A percentile compares a stretch with the other conserved stretches of the same genome.
phyloP scores from a whole-genome alignment of 306 rosid species.

The Erythrophleum fordii region DNA sequence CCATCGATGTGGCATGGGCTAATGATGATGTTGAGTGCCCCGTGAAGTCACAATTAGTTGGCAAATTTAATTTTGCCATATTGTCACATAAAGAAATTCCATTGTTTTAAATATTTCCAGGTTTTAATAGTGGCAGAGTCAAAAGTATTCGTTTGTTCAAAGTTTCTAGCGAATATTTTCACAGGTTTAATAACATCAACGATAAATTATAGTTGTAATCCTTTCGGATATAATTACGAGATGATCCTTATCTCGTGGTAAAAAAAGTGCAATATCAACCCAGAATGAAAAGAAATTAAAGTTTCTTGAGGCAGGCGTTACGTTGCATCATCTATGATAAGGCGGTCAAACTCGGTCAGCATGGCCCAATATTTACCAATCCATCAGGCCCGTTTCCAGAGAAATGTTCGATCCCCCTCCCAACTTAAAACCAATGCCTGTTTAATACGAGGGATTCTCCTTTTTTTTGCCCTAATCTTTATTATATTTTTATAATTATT shows the following conservation, averaged over 20 bases:
- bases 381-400: background rate
- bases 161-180: background rate
- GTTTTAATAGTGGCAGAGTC: background rate
- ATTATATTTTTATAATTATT: no score
- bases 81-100: background rate
- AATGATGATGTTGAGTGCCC: slow-evolving; percentile 53
- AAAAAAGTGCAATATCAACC: background rate
- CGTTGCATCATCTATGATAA: background rate
- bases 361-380: background rate
- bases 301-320: background rate
- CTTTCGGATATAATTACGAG: background rate
- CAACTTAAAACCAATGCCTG: no score
- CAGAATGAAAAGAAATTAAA: background rate
- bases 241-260: background rate
- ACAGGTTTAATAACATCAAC: background rate
- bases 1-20: slow-evolving; percentile 37
- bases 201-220: background rate
- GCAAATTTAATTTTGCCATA: background rate
- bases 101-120: background rate
- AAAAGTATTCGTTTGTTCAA: background rate
- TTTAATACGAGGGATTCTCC: no score
- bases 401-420: no score
- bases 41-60: slow-evolving; percentile 25
- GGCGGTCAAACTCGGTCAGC: background rate
- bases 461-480: no score